Conservation (phyloP, 305 asterid genomes). For the Ilex paraguariensis region DNA sequence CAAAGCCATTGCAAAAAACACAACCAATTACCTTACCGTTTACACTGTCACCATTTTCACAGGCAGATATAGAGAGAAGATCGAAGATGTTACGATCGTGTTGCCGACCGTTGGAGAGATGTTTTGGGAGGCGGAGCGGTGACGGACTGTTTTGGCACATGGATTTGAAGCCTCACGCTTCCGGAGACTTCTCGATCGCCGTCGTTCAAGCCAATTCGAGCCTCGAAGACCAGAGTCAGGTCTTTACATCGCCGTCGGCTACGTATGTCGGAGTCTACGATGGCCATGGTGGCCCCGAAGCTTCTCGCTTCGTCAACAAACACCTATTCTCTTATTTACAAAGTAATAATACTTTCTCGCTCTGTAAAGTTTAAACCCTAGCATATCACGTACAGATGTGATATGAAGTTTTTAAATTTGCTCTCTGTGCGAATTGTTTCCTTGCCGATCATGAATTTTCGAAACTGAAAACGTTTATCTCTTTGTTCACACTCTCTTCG, state of each 20-base stretch:
- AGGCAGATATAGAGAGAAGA: no score
- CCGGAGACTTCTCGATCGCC: slow-evolving; percentile 90
- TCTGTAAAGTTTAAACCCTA: neutral
- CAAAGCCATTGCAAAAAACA: no score
- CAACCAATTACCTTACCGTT: no score
- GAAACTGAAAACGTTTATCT: no score
- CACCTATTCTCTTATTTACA: slow-evolving; percentile 74
- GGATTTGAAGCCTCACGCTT: slow-evolving; percentile 78
- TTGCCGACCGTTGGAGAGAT: slow-evolving; percentile 42
- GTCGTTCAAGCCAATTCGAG: slow-evolving; percentile 92
- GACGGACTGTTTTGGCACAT: slow-evolving; percentile 79
- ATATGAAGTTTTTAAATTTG: neutral
- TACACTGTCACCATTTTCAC: no score
- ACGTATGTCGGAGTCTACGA: slow-evolving; percentile 93
- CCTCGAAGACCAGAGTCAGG: slow-evolving; percentile 93
- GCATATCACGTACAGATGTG: neutral
- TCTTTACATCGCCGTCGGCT: slow-evolving; percentile 78
- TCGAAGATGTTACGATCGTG: slow-evolving; percentile 61
- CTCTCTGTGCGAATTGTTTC: neutral
- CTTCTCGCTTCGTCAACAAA: slow-evolving; percentile 81
- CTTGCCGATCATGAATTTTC: no score
- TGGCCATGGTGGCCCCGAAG: slow-evolving; percentile 98
- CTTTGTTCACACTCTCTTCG: neutral
- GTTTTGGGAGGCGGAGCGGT: slow-evolving; percentile 56
- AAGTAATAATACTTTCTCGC: slow-evolving; percentile 31